Evolutionary conservation across 768 basidiomycete species (phyloP), one percentile per base, ranked within the genome.

Genomic region (Termitomyces sp.): DNA sequence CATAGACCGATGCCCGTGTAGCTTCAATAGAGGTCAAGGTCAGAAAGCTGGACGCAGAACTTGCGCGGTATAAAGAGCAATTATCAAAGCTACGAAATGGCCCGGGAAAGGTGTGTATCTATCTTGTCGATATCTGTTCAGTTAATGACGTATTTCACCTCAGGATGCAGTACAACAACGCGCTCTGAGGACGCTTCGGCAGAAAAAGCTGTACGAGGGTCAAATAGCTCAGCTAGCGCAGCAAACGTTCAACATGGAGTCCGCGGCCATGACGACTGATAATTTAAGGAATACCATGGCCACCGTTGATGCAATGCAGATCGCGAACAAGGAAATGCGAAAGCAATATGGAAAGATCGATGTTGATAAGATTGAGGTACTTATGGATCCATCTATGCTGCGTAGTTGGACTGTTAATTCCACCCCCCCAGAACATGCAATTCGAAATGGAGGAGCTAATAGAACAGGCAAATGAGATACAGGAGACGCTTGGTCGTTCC

Each of bases 281-380:
- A 98, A 98, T 72, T 73, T 98, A 66, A 86, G 93, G 62, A 98
- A 98, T 71, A 98, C 97, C 66, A 98, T 99, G 96, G 96, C 93
- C 13, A 98, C 97, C 0, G 85, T 98, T 30, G 93, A 97, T 63
- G 97, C 95, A 5, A 98, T 99, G 95, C 85, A 93, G 69, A 68
- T 81, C 18, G 95, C 97, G 18, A 98, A 98, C 76, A 98, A 95
- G 77, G 95, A 98, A 72, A 82, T 99, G 75, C 85, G 85, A 76
- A 94, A 90, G 71, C 95, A 98, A 75, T 99, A 98, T 69, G 95
- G 95, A 24, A 97, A 95, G 78, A 87, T 98, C 62, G 88, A 99
- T 68, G 86, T 99, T 64, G 93, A 96, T 80, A 95, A 97, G 84
- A 98, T 99, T 66, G 97, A 98, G 81, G 95, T 96, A 60, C 26